phyloP scores from a whole-genome alignment of 129 eudicot species.

The Scalesia atractyloides region DNA sequence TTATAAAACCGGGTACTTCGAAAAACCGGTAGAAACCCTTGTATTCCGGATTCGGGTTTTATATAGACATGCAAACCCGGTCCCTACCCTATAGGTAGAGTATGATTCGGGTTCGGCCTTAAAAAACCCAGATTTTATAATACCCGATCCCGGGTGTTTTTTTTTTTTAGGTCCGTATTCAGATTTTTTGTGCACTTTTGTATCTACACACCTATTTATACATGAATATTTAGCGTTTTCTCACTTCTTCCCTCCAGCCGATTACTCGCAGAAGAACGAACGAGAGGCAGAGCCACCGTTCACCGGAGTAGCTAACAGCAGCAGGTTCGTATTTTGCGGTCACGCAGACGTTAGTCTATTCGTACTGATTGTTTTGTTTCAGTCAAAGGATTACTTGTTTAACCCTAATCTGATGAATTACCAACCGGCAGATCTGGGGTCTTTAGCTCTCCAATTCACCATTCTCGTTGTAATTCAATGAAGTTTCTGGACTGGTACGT shows the following conservation, averaged over 20 bases:
- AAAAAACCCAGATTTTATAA: too few relatives aligned
- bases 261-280: conserved; percentile 19
- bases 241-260: neutral
- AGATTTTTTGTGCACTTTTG: too few relatives aligned
- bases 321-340: conserved; percentile 13
- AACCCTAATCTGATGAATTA: neutral
- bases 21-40: too few relatives aligned
- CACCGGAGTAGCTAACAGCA: conserved; percentile 20
- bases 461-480: conserved; percentile 30
- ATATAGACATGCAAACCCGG: too few relatives aligned
- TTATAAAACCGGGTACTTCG: too few relatives aligned
- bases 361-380: neutral
- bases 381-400: conserved; percentile 2
- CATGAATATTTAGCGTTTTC: conserved; percentile 23
- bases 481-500: conserved; percentile 85
- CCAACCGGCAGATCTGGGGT: too few relatives aligned
- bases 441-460: too few relatives aligned
- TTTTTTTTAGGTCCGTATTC: too few relatives aligned
- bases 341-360: neutral
- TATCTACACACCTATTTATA: conserved; percentile 22
- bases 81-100: too few relatives aligned
- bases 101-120: too few relatives aligned
- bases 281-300: conserved; percentile 27
- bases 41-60: too few relatives aligned
- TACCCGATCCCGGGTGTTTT: too few relatives aligned